Base-by-base conservation (phyloP, 225 moss, liverwort and hornwort genomes). In the Physcomitrium patens region DNA sequence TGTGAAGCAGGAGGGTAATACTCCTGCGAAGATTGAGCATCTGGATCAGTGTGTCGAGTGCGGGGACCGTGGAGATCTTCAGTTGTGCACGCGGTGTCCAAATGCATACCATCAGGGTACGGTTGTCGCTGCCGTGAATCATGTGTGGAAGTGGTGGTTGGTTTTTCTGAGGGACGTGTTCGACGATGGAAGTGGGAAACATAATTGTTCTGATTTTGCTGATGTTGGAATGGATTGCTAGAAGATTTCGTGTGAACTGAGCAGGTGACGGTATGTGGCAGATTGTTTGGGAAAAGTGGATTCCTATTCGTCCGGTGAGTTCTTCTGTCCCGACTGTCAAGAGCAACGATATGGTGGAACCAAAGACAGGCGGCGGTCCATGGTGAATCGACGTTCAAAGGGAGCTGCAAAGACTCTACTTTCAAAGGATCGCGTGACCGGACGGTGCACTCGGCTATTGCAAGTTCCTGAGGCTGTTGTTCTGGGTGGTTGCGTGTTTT, bases 1-100 rank as follows among this genome's bases (percentile, higher is more conserved):
- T 14, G 81, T 76, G 23, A 88, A 88, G 76, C 85, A 73, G 70
- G 88, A 76, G 69, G 88, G 88, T 58, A 70, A 69, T 62, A 70
- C 76, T 23, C 73, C 84, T 65, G 70, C 79, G 10, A 83, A 80
- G 67, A 83, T 93, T 59, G 94, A 97, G 67, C 94, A 97, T 81
- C 78, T 92, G 69, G 94, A 97, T 62, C 86, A 91, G 68, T 97
- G 97, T 79, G 87, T 87, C 66, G 97, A 97, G 72, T 97, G 97
- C 79, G 97, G 91, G 70, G 97, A 97, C 59, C 79, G 85, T 66
- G 94, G 90, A 68, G 92, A 97, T 60, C 92, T 97, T 71, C 92
- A 91, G 58, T 80, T 91, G 26, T 97, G 96, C 47, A 86, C 86
- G 79, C 80, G 87, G 76, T 97, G 96, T 76, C 94, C 94, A 54